Conservation (phyloP, 345 rosid genomes). For the Eucalyptus melliodora region DNA sequence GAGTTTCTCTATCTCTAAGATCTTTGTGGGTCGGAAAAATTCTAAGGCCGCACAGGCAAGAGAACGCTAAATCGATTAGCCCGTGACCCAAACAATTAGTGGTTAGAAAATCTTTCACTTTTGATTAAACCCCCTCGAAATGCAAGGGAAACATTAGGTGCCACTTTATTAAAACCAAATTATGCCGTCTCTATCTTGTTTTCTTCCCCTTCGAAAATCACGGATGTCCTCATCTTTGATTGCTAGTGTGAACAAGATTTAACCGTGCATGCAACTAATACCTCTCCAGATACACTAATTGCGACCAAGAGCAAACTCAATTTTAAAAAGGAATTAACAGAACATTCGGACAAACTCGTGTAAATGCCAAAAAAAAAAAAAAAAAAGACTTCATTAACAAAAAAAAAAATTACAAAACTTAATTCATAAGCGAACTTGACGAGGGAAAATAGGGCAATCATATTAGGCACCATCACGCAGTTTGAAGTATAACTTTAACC, state of each 20-base stretch:
- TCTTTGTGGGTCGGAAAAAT: too few relatives aligned
- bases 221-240: neutral
- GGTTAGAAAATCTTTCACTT: neutral
- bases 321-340: too few relatives aligned
- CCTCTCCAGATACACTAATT: too few relatives aligned
- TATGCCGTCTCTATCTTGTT: too few relatives aligned
- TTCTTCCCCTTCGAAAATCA: neutral
- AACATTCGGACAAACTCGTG: too few relatives aligned
- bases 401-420: neutral
- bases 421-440: neutral
- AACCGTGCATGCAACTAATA: neutral
- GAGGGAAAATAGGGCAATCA: neutral
- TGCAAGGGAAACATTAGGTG: neutral
- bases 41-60: too few relatives aligned
- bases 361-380: neutral
- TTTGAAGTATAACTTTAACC: neutral
- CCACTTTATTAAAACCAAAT: too few relatives aligned
- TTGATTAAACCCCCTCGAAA: neutral
- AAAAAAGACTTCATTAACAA: neutral
- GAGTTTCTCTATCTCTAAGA: too few relatives aligned
- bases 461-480: neutral
- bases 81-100: neutral
- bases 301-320: neutral
- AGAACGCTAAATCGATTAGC: fast-evolving
- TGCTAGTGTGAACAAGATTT: neutral